Percentiles rank a stretch among this genome's conserved stretches.
These are phyloP conservation scores for Saccharomycopsis javanensis DNA, from an alignment of 805 yeast genomes.

Conservation along the genomic window DNA sequence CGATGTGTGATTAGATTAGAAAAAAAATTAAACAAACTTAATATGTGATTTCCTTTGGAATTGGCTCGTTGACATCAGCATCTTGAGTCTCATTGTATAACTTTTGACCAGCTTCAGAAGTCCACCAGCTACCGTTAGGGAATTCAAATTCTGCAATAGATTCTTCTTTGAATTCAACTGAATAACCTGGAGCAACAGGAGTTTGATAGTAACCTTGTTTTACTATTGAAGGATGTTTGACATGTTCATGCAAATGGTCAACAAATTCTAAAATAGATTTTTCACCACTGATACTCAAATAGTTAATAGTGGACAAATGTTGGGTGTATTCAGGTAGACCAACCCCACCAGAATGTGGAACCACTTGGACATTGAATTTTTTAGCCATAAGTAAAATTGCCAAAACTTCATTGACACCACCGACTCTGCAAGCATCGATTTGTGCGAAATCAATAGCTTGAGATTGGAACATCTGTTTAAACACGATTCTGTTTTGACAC, in stretches of 20 bases:
- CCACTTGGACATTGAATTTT: constrained; percentile 27
- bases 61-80: constrained; percentile 10
- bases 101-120: constrained; percentile 20
- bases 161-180: constrained; percentile 25
- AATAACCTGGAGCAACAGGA: constrained; percentile 27
- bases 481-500: constrained; percentile 28
- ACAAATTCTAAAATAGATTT: constrained; percentile 26
- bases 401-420: constrained; percentile 28
- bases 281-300: constrained; percentile 25
- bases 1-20: too few relatives aligned
- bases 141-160: constrained; percentile 24
- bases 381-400: constrained; percentile 28
- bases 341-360: constrained; percentile 31
- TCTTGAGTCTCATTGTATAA: constrained; percentile 15
- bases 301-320: constrained; percentile 28
- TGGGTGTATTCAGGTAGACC: constrained; percentile 30
- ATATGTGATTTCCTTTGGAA: constrained; percentile 7
- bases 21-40: background rate
- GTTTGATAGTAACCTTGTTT: constrained; percentile 26
- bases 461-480: constrained; percentile 26
- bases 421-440: constrained; percentile 29
- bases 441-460: constrained; percentile 28
- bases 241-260: constrained; percentile 27
- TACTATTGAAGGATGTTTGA: constrained; percentile 24
- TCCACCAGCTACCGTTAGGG: constrained; percentile 28